phyloP scores from a whole-genome alignment of 495 filamentous ascomycete species.

The Aspergillus nanangensis region DNA sequence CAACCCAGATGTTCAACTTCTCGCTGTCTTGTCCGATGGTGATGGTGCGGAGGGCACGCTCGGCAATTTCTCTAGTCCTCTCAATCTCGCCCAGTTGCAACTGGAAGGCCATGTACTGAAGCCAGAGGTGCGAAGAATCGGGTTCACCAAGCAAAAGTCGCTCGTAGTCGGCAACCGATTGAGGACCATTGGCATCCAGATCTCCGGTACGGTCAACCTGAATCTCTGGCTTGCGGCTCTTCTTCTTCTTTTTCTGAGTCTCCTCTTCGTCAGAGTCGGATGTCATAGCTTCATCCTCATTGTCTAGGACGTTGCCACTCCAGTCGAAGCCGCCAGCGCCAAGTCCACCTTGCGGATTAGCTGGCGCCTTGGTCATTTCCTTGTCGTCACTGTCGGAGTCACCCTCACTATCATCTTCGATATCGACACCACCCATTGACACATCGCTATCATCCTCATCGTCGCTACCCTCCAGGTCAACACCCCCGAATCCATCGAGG shows the following conservation, averaged over 20 bases:
- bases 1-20: conserved; percentile 93
- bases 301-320: conserved; percentile 57
- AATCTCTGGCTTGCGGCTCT: conserved; percentile 70
- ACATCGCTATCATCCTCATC: conserved; percentile 42
- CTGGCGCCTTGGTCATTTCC: conserved; percentile 19
- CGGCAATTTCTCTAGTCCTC: conserved; percentile 80
- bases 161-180: conserved; percentile 86
- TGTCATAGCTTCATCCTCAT: conserved; percentile 37
- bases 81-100: conserved; percentile 82
- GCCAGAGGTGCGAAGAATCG: conserved; percentile 85
- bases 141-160: conserved; percentile 88
- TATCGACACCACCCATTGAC: conserved; percentile 48
- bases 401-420: conserved; percentile 47
- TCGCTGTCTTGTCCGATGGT: conserved; percentile 81
- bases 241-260: conserved; percentile 67
- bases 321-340: conserved; percentile 82
- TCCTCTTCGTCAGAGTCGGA: conserved; percentile 44
- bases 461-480: conserved; percentile 35
- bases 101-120: conserved; percentile 95
- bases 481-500: conserved; percentile 40
- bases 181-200: conserved; percentile 83
- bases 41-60: conserved; percentile 85
- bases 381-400: conserved; percentile 38
- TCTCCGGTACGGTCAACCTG: conserved; percentile 85
- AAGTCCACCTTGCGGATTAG: conserved; percentile 50